Percentiles rank a stretch among this genome's conserved stretches.
Conservation (phyloP, 148 eudicot species). For the Arbutus unedo region DNA sequence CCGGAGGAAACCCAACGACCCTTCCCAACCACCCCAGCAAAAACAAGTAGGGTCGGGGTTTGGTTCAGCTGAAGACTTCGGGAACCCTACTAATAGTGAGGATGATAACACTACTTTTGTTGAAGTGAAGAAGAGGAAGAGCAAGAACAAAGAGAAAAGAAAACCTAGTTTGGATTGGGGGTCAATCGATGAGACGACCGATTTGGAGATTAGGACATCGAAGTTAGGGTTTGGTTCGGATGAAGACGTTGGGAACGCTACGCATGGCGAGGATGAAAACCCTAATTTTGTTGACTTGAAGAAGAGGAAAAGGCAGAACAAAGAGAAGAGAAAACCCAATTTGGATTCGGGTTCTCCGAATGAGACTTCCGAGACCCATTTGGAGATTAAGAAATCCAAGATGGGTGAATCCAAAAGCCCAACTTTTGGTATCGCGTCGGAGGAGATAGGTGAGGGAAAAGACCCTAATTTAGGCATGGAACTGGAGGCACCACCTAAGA, state of each 20-base stretch:
- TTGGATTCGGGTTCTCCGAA: neutral
- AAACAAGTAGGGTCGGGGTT: neutral
- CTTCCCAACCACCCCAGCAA: neutral
- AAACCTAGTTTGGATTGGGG: constrained; percentile 4
- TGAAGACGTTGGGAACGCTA: neutral
- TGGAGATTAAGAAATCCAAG: neutral
- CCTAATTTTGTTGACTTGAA: neutral
- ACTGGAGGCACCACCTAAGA: neutral
- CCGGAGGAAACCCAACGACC: constrained; percentile 33
- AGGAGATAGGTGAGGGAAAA: neutral
- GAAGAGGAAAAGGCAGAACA: too few species aligned
- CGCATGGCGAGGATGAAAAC: neutral
- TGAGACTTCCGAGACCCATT: neutral
- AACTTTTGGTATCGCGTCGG: neutral
- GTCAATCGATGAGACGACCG: constrained; percentile 9
- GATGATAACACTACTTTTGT: constrained; percentile 20
- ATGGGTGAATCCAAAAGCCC: neutral
- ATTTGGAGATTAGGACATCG: constrained; percentile 14
- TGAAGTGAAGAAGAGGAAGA: constrained; percentile 33
- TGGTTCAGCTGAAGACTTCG: constrained; percentile 13
- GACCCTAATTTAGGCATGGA: neutral
- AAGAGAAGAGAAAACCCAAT: too few species aligned
- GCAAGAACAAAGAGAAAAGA: constrained; percentile 19
- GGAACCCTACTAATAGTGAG: constrained; percentile 19
- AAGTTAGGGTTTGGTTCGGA: constrained; percentile 10